These are phyloP conservation scores for Pseudogymnoascus verrucosus DNA, from an alignment of 2,329 filamentous ascomycete genomes.

Conservation along the genomic window DNA sequence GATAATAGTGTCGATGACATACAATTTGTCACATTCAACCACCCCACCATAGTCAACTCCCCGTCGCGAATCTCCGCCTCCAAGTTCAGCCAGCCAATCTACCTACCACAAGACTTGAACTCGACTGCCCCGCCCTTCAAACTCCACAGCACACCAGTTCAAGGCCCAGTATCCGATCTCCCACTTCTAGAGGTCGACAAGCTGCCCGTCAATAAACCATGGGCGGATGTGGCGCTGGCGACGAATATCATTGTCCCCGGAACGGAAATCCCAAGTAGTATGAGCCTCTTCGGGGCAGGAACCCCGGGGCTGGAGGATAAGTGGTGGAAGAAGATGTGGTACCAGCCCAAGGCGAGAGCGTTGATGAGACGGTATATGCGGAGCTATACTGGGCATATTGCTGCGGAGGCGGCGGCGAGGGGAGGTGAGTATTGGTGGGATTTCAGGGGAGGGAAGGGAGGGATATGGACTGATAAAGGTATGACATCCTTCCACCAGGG, in stretches of 20 bases:
- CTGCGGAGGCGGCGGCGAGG: conserved; percentile 35
- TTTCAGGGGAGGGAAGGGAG: conserved; percentile 42
- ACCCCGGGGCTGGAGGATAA: conserved; percentile 14
- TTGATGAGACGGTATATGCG: conserved; percentile 42
- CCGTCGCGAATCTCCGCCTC: conserved; percentile 11
- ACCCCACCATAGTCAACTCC: conserved; percentile 11
- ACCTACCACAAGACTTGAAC: conserved; percentile 15
- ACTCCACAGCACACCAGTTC: not conserved
- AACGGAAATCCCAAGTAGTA: conserved; percentile 6
- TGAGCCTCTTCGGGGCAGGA: conserved; percentile 8
- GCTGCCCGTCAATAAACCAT: conserved; percentile 10
- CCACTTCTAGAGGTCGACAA: conserved; percentile 13
- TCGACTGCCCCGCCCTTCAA: conserved; percentile 12
- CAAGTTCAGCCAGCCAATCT: conserved; percentile 12
- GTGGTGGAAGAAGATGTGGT: conserved; percentile 43
- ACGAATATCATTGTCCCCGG: conserved; percentile 12
- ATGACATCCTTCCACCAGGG: not conserved
- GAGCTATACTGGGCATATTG: conserved; percentile 32
- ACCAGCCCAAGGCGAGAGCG: conserved; percentile 37
- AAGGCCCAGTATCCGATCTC: not conserved
- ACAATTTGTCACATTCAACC: conserved; percentile 16
- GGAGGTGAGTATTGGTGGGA: conserved; percentile 42
- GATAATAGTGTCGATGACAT: conserved; percentile 16
- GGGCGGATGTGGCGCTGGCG: conserved; percentile 11
- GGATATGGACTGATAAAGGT: conserved; percentile 43